A percentile compares a stretch with the other conserved stretches of the same genome.
phyloP scores from a whole-genome alignment of 2,329 filamentous ascomycete genomes.

The Grosmannia penicillata region DNA sequence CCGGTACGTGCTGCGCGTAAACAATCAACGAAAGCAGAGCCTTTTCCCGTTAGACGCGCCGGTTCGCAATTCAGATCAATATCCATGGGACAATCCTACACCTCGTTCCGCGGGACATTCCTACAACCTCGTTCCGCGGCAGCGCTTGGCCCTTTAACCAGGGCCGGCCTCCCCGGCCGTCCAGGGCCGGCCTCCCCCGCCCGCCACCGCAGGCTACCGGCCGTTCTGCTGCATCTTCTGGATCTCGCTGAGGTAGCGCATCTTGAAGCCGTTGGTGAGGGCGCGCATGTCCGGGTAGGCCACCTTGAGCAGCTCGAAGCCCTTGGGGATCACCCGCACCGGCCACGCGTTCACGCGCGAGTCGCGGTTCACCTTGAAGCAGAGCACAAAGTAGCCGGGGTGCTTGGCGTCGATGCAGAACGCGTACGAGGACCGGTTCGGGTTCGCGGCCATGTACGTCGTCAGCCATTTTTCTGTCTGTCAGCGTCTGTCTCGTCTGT shows the following conservation, averaged over 20 bases:
- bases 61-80: too few relatives aligned
- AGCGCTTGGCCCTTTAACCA: too few relatives aligned
- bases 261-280: constrained; percentile 93
- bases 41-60: too few relatives aligned
- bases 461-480: constrained; percentile 78
- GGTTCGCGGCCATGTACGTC: constrained; percentile 92
- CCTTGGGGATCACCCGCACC: constrained; percentile 83
- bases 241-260: constrained; percentile 54
- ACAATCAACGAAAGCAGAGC: too few relatives aligned
- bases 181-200: too few relatives aligned
- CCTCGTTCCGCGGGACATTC: too few relatives aligned
- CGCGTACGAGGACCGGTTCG: constrained; percentile 80
- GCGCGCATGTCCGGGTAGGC: constrained; percentile 91
- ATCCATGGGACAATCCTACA: too few relatives aligned
- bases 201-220: too few relatives aligned
- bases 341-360: constrained; percentile 64
- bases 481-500: too few relatives aligned
- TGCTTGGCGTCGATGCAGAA: constrained; percentile 91
- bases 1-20: too few relatives aligned
- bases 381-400: constrained; percentile 88
- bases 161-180: too few relatives aligned
- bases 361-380: constrained; percentile 79
- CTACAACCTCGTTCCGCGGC: not conserved
- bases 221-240: constrained; percentile 35
- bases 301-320: constrained; percentile 78